Evolutionary conservation across 192 early-diverging fungal species (phyloP), one percentile per base, ranked within the genome.

Genomic region (Coemansia sp.): DNA sequence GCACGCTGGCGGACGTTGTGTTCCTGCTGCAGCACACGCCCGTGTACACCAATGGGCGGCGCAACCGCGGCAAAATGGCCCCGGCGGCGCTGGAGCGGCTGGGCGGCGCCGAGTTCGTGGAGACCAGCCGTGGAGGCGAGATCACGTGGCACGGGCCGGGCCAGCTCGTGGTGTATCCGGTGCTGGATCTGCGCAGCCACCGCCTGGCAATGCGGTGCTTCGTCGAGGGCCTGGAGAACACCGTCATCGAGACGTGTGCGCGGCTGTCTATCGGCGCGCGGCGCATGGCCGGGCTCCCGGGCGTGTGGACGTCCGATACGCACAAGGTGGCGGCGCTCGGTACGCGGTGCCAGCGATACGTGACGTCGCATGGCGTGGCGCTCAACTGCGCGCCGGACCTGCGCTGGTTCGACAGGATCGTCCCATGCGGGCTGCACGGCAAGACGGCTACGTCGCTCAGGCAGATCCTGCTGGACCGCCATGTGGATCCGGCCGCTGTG

Each of bases 121-220:
- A 93, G 82, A 94, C 93, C 0, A 79, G 87, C 62, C 81, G 96
- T 16, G 97, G 97, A 24, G 97, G 97, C 15, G 91, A 99, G 76
- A 89, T 92, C 6, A 99, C 97, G 1, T 99, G 93, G 72, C 97
- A 99, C 77, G 97, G 97, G 0, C 97, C 96, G 7, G 96, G 96
- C 0, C 97, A 99, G 84, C 85, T 99, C 39, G 93, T 99, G 20
- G 93, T 88, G 15, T 99, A 99, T 71, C 97, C 97, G 5, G 95
- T 93, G 56, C 33, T 98, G 18, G 84, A 95, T 75, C 77, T 99
- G 36, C 80, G 85, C 34, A 86, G 90, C 60, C 87, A 89, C 60
- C 61, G 86, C 85, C 69, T 93, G 56, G 86, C 86, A 35, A 88
- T 93, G 10, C 72, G 90, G 36, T 88, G 87, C 64, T 99, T 92